These are phyloP conservation scores for Pisolithus albus DNA, from an alignment of 768 basidiomycete genomes.

Conservation along the genomic window DNA sequence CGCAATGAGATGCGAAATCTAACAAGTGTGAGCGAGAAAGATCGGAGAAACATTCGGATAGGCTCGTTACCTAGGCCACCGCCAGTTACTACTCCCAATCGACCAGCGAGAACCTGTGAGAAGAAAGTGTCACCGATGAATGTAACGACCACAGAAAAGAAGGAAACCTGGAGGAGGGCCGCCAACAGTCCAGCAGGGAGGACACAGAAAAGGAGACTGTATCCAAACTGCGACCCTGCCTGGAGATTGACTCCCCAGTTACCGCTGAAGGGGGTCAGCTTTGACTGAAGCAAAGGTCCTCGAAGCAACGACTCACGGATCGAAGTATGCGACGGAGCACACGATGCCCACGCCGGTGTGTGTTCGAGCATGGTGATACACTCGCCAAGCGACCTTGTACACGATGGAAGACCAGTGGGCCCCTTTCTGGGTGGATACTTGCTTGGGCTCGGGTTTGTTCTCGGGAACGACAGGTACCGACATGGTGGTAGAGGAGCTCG, in stretches of 20 bases:
- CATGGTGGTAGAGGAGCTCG: slow-evolving; percentile 8
- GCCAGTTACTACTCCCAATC: slow-evolving; percentile 80
- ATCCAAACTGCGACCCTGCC: slow-evolving; percentile 81
- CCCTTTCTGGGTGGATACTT: neutral
- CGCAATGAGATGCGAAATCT: slow-evolving; percentile 61
- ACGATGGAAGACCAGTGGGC: slow-evolving; percentile 16
- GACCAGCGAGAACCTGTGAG: slow-evolving; percentile 61
- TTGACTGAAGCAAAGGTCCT: neutral
- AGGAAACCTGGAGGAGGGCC: slow-evolving; percentile 64
- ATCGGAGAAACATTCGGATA: neutral
- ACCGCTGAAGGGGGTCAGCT: slow-evolving; percentile 37
- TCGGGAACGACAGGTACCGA: neutral
- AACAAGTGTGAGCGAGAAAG: slow-evolving; percentile 14
- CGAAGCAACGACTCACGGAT: slow-evolving; percentile 49
- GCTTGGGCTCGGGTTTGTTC: slow-evolving; percentile 1
- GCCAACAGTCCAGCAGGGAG: slow-evolving; percentile 78
- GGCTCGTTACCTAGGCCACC: slow-evolving; percentile 54
- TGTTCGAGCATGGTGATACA: slow-evolving; percentile 47
- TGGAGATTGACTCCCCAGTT: slow-evolving; percentile 91
- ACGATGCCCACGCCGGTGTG: slow-evolving; percentile 83
- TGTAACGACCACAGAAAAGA: neutral
- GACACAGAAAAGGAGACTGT: slow-evolving; percentile 79
- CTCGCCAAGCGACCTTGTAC: slow-evolving; percentile 18
- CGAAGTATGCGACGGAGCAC: slow-evolving; percentile 84
- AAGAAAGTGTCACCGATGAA: slow-evolving; percentile 1